phyloP scores from a whole-genome alignment of 2,329 filamentous ascomycete genomes.

The Cercospora zeina region DNA sequence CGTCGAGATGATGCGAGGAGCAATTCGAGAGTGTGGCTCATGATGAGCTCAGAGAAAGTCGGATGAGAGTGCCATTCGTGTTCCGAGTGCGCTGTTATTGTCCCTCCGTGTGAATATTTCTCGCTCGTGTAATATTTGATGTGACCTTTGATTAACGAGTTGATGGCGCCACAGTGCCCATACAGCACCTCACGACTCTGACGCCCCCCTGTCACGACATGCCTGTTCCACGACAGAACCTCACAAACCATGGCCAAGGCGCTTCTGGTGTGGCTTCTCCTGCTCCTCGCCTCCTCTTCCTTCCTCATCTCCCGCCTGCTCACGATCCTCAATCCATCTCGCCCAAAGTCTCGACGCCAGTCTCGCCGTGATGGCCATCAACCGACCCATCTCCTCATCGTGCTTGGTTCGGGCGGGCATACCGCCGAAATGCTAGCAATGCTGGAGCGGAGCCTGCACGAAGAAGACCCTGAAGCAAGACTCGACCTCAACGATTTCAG shows the following conservation, averaged over 20 bases:
- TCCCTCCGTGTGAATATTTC: too few species aligned
- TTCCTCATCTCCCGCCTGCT: constrained; percentile 45
- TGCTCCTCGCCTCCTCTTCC: constrained; percentile 37
- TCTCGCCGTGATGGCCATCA: constrained; percentile 24
- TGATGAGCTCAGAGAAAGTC: too few species aligned
- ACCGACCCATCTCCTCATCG: constrained; percentile 66
- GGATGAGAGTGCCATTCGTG: neutral
- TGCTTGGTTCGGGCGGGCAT: constrained; percentile 91
- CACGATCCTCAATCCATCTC: constrained; percentile 43
- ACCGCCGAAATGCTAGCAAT: constrained; percentile 92
- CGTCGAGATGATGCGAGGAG: too few species aligned
- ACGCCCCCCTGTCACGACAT: neutral
- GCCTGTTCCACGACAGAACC: neutral
- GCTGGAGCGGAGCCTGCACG: constrained; percentile 61
- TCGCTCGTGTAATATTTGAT: too few species aligned
- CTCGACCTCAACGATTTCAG: constrained; percentile 50
- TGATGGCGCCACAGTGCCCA: too few species aligned
- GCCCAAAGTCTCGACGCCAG: constrained; percentile 35
- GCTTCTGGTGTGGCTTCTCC: constrained; percentile 3
- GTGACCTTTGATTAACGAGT: too few species aligned
- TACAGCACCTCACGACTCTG: neutral
- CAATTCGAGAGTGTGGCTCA: too few species aligned
- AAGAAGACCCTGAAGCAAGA: constrained; percentile 22
- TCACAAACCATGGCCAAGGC: constrained; percentile 3
- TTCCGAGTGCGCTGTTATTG: too few species aligned